Evolutionary conservation across 805 yeast species (phyloP).

Genomic region (Zygosaccharomyces siamensis): DNA sequence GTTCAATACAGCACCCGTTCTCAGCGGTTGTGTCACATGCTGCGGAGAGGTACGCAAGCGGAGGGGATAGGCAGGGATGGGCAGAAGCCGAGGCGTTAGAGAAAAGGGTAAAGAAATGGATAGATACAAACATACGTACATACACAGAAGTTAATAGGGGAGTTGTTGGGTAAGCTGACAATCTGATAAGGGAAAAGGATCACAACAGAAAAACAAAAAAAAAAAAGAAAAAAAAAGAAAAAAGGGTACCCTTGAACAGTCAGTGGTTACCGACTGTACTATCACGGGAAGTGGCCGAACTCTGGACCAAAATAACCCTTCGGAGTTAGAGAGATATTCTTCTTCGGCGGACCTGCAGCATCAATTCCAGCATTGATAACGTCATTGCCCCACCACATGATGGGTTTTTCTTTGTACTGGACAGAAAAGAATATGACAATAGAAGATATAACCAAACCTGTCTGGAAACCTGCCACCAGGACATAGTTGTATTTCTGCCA

Average conservation of each 20-base stretch:
- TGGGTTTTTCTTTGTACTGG: conserved; percentile 38
- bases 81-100: too few relatives aligned
- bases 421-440: conserved; percentile 48
- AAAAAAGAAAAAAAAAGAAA: neutral
- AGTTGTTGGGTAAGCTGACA: too few relatives aligned
- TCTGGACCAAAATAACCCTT: conserved; percentile 26
- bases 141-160: too few relatives aligned
- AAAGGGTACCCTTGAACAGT: neutral
- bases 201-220: too few relatives aligned
- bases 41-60: too few relatives aligned
- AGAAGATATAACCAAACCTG: conserved; percentile 60
- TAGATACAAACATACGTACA: too few relatives aligned
- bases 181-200: too few relatives aligned
- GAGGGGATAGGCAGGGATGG: too few relatives aligned
- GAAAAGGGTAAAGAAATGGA: too few relatives aligned
- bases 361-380: conserved; percentile 28
- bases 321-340: conserved; percentile 13
- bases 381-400: conserved; percentile 68
- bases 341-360: conserved; percentile 14
- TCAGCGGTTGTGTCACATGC: neutral
- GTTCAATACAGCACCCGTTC: neutral
- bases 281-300: conserved; percentile 33
- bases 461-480: conserved; percentile 50
- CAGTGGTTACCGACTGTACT: neutral
- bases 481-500: conserved; percentile 50